Evolutionary conservation across 371 early-diverging fungal genomes (phyloP).

Genomic region (Mucor irregularis): DNA sequence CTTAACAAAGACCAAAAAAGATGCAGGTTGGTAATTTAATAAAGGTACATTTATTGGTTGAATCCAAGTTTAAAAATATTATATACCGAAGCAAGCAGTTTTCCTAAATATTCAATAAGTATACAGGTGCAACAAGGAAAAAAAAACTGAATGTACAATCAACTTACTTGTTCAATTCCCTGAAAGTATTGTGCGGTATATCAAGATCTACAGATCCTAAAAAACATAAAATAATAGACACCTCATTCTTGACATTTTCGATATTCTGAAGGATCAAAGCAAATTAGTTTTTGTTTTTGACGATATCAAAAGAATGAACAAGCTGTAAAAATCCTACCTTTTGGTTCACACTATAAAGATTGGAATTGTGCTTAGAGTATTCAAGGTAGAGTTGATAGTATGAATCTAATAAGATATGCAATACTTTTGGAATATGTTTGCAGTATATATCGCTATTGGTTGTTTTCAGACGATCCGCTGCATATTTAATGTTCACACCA

Average conservation of each 20-base stretch:
- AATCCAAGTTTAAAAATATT: too few species aligned
- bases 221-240: background rate
- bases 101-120: background rate
- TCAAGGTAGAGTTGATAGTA: background rate
- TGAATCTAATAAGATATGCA: background rate
- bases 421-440: slow-evolving; percentile 45
- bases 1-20: too few species aligned
- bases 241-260: background rate
- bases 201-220: background rate
- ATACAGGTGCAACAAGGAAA: too few species aligned
- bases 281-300: too few species aligned
- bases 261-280: too few species aligned
- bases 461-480: slow-evolving; percentile 55
- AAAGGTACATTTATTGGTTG: too few species aligned
- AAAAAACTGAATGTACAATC: background rate
- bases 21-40: too few species aligned
- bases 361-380: background rate
- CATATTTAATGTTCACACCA: slow-evolving; percentile 43
- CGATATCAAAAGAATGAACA: too few species aligned
- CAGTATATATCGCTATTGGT: slow-evolving; percentile 59
- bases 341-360: background rate
- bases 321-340: too few species aligned
- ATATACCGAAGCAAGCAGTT: background rate
- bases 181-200: background rate
- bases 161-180: background rate